Base-by-base conservation (phyloP, 495 filamentous ascomycete genomes). In the Immersiella caudata region DNA sequence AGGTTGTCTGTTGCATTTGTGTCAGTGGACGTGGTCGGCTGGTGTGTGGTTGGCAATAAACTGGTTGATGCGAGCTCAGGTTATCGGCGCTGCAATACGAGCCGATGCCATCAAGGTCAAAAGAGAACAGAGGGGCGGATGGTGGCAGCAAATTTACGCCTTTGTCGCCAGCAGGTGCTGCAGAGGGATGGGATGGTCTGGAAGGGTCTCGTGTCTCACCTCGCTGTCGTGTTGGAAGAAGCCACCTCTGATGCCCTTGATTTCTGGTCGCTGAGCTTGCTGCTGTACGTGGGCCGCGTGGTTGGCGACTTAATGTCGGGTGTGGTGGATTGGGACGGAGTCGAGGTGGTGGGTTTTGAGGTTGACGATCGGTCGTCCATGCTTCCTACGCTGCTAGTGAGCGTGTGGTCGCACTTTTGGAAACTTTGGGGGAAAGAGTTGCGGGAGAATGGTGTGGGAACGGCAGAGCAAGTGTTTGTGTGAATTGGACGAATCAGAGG, bases 291-390 rank as follows among this genome's bases (percentile, higher is more conserved):
- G 16, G 75, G 75, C 27, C 76, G 64, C 4, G 68, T 21, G 24
- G 73, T 69, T 29, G 70, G 70, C 57, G 76, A 74, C 60, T 74
- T 78, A 61, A 67, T 58, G 73, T 76, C 73, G 33, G 70, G 27
- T 14, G 64, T 68, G 56, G 70, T 60, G 26, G 74, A 70, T 46
- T 51, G 69, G 20, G 71, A 64, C 16, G 74, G 65, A n/a, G 75
- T 70, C 25, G 72, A 60, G 36, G 68, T 58, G 56, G 71, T 29
- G 62, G 72, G 59, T 63, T 72, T 78, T 52, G 76, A 70, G 65
- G 71, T 67, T 57, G 74, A 66, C 54, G 72, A 73, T 68, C 76
- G 75, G 68, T 74, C 75, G 67, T 77, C 76, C 76, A 79, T 79
- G 60, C 70, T 74, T 70, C 60, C 60, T 70, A 71, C 29, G 46